Evolutionary conservation across 805 yeast species (phyloP).

Genomic region (Hanseniaspora lindneri): DNA sequence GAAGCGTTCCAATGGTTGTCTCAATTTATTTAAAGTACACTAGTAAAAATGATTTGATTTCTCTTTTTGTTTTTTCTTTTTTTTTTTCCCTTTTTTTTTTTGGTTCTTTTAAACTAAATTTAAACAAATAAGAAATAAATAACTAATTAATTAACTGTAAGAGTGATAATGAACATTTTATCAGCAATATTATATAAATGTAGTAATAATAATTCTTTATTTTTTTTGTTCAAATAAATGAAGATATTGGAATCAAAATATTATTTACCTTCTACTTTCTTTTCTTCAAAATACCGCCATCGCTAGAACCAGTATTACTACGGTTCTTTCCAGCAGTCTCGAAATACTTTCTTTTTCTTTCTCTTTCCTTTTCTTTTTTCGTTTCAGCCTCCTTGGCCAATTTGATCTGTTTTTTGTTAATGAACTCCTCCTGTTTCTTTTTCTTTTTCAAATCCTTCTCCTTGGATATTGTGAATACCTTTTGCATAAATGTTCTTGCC

Average conservation of each 20-base stretch:
- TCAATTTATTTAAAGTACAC: conserved; percentile 73
- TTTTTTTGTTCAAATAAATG: too few relatives aligned
- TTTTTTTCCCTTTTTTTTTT: too few relatives aligned
- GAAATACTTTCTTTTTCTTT: conserved; percentile 79
- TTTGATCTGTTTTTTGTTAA: conserved; percentile 58
- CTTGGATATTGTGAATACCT: conserved; percentile 70
- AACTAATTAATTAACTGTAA: too few relatives aligned
- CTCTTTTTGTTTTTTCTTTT: too few relatives aligned
- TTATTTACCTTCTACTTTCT: too few relatives aligned
- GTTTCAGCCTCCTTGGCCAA: conserved; percentile 57
- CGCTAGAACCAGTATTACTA: conserved; percentile 23
- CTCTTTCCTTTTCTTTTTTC: conserved; percentile 62
- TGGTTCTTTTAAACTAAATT: too few relatives aligned
- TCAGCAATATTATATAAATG: not conserved
- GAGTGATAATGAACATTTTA: not conserved
- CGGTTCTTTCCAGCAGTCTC: conserved; percentile 47
- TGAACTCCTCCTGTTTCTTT: conserved; percentile 59
- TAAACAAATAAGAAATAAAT: conserved; percentile 1
- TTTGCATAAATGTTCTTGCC: conserved; percentile 78
- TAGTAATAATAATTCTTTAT: too few relatives aligned
- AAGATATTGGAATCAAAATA: too few relatives aligned
- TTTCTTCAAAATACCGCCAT: conserved; percentile 9
- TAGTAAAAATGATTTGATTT: too few relatives aligned
- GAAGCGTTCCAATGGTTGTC: conserved; percentile 98
- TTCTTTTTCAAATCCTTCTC: conserved; percentile 72